Percentiles rank a stretch among this genome's conserved stretches.
Evolutionary conservation across 257 asterid genomes (phyloP).

Genomic region (Phtheirospermum japonicum): DNA sequence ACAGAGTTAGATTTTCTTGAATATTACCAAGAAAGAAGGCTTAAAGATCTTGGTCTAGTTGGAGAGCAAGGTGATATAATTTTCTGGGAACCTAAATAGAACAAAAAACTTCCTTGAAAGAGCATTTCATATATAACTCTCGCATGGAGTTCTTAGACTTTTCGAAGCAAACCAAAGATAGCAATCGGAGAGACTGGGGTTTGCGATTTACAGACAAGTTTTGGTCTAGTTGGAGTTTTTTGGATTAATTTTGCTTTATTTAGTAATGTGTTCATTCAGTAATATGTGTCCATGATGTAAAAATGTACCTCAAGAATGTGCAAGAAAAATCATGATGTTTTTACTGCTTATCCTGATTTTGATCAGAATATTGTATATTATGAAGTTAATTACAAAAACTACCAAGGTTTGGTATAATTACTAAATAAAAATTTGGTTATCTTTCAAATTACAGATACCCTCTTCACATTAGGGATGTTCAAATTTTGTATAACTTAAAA

Average conservation of each 20-base stretch:
- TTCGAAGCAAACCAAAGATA: slow-evolving; percentile 5
- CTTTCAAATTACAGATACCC: neutral
- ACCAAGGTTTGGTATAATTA: neutral
- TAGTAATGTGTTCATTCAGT: neutral
- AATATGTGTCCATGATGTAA: neutral
- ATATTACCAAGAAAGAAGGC: slow-evolving; percentile 89
- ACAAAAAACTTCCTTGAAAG: neutral
- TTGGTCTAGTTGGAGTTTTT: slow-evolving; percentile 2
- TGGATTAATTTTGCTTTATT: slow-evolving; percentile 7
- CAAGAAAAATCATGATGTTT: neutral
- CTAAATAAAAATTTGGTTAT: too few relatives aligned
- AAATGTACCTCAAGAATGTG: neutral
- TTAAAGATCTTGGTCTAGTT: slow-evolving; percentile 88
- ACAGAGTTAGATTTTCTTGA: slow-evolving; percentile 68
- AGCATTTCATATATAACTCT: neutral
- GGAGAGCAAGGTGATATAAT: slow-evolving; percentile 97
- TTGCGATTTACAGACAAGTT: neutral
- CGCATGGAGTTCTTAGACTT: too few relatives aligned
- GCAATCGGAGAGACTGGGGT: neutral
- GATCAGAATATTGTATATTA: neutral
- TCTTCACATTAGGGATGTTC: too few relatives aligned
- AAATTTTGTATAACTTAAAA: too few relatives aligned
- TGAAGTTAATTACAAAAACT: neutral
- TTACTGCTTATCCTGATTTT: slow-evolving; percentile 1
- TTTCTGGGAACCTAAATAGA: slow-evolving; percentile 86